Conservation (phyloP, 768 basidiomycete genomes). For the Galerina sulciceps region DNA sequence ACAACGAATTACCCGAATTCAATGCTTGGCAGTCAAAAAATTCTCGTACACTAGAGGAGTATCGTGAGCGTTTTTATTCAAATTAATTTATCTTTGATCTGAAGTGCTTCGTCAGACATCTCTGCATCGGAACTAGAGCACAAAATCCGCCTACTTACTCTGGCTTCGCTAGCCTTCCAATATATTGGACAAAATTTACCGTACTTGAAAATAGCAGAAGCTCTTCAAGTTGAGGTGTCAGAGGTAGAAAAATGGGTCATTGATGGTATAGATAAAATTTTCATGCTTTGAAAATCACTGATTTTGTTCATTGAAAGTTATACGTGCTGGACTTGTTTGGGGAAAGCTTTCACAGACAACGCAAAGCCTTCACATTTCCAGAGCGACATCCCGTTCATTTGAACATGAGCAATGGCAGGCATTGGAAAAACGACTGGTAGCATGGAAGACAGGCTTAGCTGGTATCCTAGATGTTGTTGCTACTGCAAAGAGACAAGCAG, state of each 20-base stretch:
- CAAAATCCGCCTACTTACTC: slow-evolving; percentile 79
- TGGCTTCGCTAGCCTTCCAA: slow-evolving; percentile 78
- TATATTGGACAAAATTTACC: slow-evolving; percentile 75
- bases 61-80: slow-evolving; percentile 47
- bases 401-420: slow-evolving; percentile 80
- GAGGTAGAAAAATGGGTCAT: slow-evolving; percentile 89
- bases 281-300: background rate
- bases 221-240: slow-evolving; percentile 63
- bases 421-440: slow-evolving; percentile 72
- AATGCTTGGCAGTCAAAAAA: slow-evolving; percentile 61
- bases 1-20: slow-evolving; percentile 64
- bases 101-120: slow-evolving; percentile 8
- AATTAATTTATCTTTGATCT: background rate
- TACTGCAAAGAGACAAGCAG: slow-evolving; percentile 52
- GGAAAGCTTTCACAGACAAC: slow-evolving; percentile 86
- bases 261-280: slow-evolving; percentile 57
- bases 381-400: slow-evolving; percentile 77
- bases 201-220: slow-evolving; percentile 70
- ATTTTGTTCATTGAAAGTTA: slow-evolving; percentile 49
- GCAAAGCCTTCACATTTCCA: slow-evolving; percentile 72
- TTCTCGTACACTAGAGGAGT: slow-evolving; percentile 50
- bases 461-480: slow-evolving; percentile 74
- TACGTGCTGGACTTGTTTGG: slow-evolving; percentile 76
- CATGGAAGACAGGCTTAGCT: slow-evolving; percentile 77
- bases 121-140: slow-evolving; percentile 61